Evolutionary conservation across 768 basidiomycete species (phyloP).

Genomic region (Rhodotorula paludigena): DNA sequence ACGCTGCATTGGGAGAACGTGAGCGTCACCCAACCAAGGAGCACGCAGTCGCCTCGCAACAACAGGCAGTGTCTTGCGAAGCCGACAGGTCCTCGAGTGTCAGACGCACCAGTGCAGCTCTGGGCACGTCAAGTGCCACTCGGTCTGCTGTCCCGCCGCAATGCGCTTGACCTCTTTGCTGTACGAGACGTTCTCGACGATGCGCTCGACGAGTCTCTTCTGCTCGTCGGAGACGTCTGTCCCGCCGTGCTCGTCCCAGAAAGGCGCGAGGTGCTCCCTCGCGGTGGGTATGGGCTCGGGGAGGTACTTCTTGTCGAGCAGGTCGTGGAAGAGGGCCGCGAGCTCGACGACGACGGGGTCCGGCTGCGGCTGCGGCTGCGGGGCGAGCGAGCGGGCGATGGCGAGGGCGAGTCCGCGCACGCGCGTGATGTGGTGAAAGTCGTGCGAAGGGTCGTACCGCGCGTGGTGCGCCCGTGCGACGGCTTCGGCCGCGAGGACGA

Average conservation of each 20-base stretch:
- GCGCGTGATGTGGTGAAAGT: slow-evolving; percentile 30
- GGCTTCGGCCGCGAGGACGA: slow-evolving; percentile 4
- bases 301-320: slow-evolving; percentile 40
- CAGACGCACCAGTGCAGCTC: slow-evolving; percentile 36
- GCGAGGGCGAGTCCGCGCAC: slow-evolving; percentile 22
- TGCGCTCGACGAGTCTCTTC: slow-evolving; percentile 14
- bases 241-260: background rate
- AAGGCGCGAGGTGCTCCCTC: background rate
- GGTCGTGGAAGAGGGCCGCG: slow-evolving; percentile 39
- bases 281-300: background rate
- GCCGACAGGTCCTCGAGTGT: no score
- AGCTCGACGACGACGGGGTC: slow-evolving; percentile 39
- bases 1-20: no score
- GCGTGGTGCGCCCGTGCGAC: slow-evolving; percentile 26
- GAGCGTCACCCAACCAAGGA: no score
- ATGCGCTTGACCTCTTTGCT: slow-evolving; percentile 32
- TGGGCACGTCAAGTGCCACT: slow-evolving; percentile 19
- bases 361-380: background rate
- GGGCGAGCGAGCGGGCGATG: slow-evolving; percentile 23
- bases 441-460: slow-evolving; percentile 35
- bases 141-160: background rate
- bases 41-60: no score
- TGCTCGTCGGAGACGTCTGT: background rate
- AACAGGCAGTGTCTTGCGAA: no score
- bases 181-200: slow-evolving; percentile 37